Percentiles rank a stretch among this genome's conserved stretches.
Conservation (phyloP, 441 rosid species). For the Gossypium trilobum region DNA sequence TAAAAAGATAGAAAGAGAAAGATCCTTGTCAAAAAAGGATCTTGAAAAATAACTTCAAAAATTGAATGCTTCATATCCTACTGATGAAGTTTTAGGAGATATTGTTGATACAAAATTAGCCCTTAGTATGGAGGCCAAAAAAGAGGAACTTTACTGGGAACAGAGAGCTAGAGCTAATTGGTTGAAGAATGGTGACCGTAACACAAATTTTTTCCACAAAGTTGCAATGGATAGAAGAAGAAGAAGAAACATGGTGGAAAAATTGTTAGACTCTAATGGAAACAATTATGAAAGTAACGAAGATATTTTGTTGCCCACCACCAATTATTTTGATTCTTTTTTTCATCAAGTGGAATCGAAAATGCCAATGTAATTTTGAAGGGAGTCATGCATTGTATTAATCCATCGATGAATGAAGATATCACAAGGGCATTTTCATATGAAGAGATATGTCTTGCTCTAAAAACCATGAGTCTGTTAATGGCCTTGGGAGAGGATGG, state of each 20-base stretch:
- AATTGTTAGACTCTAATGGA: no score
- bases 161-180: not conserved
- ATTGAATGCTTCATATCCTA: not conserved
- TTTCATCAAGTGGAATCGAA: not conserved
- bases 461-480: not conserved
- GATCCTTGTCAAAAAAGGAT: not conserved
- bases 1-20: not conserved
- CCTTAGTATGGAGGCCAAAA: not conserved
- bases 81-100: not conserved
- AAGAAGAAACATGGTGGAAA: not conserved
- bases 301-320: not conserved
- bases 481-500: not conserved
- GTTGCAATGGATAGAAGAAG: not conserved
- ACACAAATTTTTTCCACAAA: not conserved
- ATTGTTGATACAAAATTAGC: not conserved
- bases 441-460: not conserved
- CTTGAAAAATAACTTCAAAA: not conserved
- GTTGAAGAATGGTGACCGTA: not conserved
- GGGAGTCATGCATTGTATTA: not conserved
- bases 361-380: not conserved
- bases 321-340: not conserved
- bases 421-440: not conserved
- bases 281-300: no score
- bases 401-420: not conserved
- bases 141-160: not conserved